phyloP scores from a whole-genome alignment of 2,329 filamentous ascomycete genomes.

The Fusarium goolgardi region DNA sequence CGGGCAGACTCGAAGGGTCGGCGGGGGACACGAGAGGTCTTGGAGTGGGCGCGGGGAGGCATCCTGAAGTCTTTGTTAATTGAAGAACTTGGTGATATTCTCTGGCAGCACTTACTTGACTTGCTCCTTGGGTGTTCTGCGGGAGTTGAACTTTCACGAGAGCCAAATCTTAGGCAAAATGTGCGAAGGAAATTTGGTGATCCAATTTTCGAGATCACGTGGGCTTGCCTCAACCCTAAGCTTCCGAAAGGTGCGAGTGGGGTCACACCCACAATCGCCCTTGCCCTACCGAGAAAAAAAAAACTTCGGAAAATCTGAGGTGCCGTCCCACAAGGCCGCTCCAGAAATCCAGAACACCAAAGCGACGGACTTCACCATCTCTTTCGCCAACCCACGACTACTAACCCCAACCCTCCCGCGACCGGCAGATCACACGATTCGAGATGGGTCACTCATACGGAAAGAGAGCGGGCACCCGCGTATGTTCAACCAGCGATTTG shows the following conservation, averaged over 20 bases:
- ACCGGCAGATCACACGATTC: conserved; percentile 62
- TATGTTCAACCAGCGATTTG: conserved; percentile 60
- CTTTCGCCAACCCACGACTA: conserved; percentile 58
- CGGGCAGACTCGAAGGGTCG: conserved; percentile 99
- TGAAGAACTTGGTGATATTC: conserved; percentile 26
- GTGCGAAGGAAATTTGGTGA: conserved; percentile 53
- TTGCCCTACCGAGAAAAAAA: conserved; percentile 53
- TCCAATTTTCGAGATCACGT: conserved; percentile 45
- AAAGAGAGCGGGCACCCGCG: conserved; percentile 87
- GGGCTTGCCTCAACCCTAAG: conserved; percentile 50
- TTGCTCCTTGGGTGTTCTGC: conserved; percentile 54
- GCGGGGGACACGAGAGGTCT: conserved; percentile 99
- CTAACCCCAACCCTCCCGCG: conserved; percentile 54
- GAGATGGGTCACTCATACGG: conserved; percentile 88
- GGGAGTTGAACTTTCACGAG: conserved; percentile 50
- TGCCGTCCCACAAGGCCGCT: conserved; percentile 53
- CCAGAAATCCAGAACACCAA: conserved; percentile 54
- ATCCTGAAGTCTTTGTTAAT: conserved; percentile 53
- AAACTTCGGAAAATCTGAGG: conserved; percentile 53
- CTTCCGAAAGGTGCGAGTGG: conserved; percentile 2
- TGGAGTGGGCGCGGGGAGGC: conserved; percentile 80
- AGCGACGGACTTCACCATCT: conserved; percentile 50
- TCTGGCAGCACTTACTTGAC: conserved; percentile 53
- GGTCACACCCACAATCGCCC: conserved; percentile 38
- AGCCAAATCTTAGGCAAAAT: conserved; percentile 40